phyloP scores from a whole-genome alignment of 2,329 filamentous ascomycete genomes.

The Akanthomyces lecanii region DNA sequence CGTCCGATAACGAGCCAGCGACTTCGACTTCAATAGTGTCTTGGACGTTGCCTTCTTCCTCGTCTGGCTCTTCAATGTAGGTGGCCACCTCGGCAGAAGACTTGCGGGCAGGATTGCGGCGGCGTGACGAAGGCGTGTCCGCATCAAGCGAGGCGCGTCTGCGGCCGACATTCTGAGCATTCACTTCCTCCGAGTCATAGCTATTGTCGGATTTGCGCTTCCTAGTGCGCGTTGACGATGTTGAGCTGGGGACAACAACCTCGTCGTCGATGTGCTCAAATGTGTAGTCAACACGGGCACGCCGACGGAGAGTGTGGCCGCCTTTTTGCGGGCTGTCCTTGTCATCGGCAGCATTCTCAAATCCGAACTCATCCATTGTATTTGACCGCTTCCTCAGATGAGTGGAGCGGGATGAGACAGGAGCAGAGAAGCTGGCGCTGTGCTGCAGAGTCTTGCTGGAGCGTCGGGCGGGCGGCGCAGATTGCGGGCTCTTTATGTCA shows the following conservation, averaged over 20 bases:
- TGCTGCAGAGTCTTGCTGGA: constrained; percentile 34
- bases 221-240: constrained; percentile 31
- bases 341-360: constrained; percentile 38
- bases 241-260: constrained; percentile 32
- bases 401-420: constrained; percentile 27
- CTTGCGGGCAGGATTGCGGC: constrained; percentile 40
- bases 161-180: constrained; percentile 29
- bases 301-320: constrained; percentile 54
- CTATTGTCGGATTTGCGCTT: constrained; percentile 35
- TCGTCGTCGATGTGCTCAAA: constrained; percentile 51
- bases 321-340: constrained; percentile 51
- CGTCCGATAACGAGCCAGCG: constrained; percentile 2
- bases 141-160: constrained; percentile 34
- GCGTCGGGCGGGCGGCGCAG: constrained; percentile 29
- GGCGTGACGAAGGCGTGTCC: constrained; percentile 34
- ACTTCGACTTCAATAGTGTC: constrained; percentile 16
- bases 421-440: constrained; percentile 36
- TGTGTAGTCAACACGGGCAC: constrained; percentile 54
- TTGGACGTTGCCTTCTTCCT: constrained; percentile 21
- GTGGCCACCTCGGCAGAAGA: constrained; percentile 28
- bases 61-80: constrained; percentile 32
- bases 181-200: constrained; percentile 33
- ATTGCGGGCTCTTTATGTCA: constrained; percentile 31
- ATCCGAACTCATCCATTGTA: constrained; percentile 36
- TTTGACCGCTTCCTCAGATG: constrained; percentile 41